These are phyloP conservation scores for Xerocomellus chrysenteron DNA, from an alignment of 768 basidiomycete species.

Conservation along the genomic window DNA sequence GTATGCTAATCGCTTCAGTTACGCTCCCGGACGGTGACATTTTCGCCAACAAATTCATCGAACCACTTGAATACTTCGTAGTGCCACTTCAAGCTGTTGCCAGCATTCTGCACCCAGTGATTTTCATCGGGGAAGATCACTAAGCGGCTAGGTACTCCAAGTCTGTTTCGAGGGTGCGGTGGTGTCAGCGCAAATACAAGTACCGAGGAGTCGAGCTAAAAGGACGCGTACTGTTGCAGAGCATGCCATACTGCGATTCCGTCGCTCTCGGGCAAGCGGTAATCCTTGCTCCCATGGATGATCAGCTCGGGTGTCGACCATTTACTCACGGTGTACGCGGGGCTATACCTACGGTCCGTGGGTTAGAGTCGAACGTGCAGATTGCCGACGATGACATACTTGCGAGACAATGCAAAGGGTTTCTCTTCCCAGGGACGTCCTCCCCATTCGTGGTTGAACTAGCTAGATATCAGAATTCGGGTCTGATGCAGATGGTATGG, in stretches of 20 bases:
- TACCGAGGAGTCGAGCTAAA: background rate
- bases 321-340: slow-evolving; percentile 75
- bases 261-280: slow-evolving; percentile 81
- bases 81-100: slow-evolving; percentile 93
- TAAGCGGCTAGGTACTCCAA: slow-evolving; percentile 68
- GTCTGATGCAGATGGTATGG: background rate
- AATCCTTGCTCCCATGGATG: slow-evolving; percentile 89
- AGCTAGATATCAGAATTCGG: background rate
- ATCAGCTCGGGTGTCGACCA: slow-evolving; percentile 86
- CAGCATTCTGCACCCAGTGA: slow-evolving; percentile 85
- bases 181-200: background rate
- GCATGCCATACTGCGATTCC: slow-evolving; percentile 85
- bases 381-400: slow-evolving; percentile 38
- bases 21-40: background rate
- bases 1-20: slow-evolving; percentile 7
- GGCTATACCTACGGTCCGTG: slow-evolving; percentile 56
- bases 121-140: slow-evolving; percentile 90
- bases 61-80: slow-evolving; percentile 93
- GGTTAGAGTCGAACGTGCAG: background rate
- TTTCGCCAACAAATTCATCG: slow-evolving; percentile 56
- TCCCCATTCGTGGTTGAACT: slow-evolving; percentile 90
- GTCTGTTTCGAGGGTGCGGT: slow-evolving; percentile 39
- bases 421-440: slow-evolving; percentile 75
- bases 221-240: slow-evolving; percentile 65
- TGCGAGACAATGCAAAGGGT: slow-evolving; percentile 51